Base-by-base conservation (phyloP, 495 filamentous ascomycete genomes). In the Bathelium albidoporum region DNA sequence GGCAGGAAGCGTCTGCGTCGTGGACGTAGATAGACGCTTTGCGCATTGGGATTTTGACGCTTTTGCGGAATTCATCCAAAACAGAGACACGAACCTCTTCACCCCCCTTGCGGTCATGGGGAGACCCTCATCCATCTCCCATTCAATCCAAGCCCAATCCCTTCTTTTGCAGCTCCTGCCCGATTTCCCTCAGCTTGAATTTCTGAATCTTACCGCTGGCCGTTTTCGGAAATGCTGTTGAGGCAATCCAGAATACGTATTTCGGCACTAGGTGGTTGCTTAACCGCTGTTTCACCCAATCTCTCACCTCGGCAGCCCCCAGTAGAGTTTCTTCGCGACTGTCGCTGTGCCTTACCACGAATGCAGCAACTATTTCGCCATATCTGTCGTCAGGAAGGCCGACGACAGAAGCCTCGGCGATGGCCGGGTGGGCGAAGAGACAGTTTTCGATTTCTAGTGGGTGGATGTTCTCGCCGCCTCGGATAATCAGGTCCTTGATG, bases 121-220 rank as follows among this genome's bases (percentile, higher is more conserved):
- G n/a, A n/a, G n/a, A n/a, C n/a, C n/a, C n/a, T n/a, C n/a, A n/a
- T n/a, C n/a, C n/a, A n/a, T n/a, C n/a, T n/a, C n/a, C n/a, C n/a
- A n/a, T n/a, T 64, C 62, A 67, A 14, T 62, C 43, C 59, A 65
- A 32, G 4, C 71, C 72, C 34, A 73, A 58, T 1, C 71, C 73
- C 41, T 78, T 73, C 9, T 73, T 71, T 34, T 85, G 58, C 34
- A 80, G 66, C 64, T 78, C 66, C 28, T 83, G 66, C 0, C 86
- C 88, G 68, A 78, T 73, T 41, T 91, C 87, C 72, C 81, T 83
- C 69, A 98, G 75, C 73, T 89, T 95, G 75, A 89, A 97, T 74
- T 96, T 97, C 78, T 96, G 90, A 45, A 98, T 94, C 81, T 98
- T 98, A 32, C 94, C 94, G 72, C 90, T 96, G 22, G 90, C 89